Evolutionary conservation across 2,329 filamentous ascomycete species (phyloP).

Genomic region (Monosporascus sp.): DNA sequence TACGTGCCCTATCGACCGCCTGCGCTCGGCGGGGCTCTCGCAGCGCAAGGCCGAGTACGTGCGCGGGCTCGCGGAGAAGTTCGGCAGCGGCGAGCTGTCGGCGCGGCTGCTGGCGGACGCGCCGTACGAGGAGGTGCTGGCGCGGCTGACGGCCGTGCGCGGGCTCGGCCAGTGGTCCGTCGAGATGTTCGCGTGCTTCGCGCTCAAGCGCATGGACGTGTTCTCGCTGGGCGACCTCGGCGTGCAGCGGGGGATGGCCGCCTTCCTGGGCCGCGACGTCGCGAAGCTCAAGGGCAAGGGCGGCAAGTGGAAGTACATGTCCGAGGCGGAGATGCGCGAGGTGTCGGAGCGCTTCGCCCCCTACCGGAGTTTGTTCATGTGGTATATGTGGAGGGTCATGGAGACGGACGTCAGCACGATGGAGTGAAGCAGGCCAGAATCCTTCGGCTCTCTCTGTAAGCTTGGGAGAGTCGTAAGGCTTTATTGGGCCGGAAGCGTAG

Average conservation of each 20-base stretch:
- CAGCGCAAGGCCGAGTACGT: conserved; percentile 97
- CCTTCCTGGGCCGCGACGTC: conserved; percentile 77
- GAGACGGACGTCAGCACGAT: conserved; percentile 68
- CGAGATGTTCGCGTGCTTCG: conserved; percentile 97
- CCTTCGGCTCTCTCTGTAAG: no score
- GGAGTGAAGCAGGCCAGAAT: conserved; percentile 29
- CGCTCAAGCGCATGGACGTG: conserved; percentile 89
- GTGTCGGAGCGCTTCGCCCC: conserved; percentile 75
- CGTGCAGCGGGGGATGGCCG: conserved; percentile 91
- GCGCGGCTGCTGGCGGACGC: conserved; percentile 72
- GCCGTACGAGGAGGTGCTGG: conserved; percentile 79
- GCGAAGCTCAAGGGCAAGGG: conserved; percentile 64
- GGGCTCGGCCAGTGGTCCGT: conserved; percentile 88
- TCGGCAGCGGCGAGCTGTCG: conserved; percentile 67
- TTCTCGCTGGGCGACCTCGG: conserved; percentile 90
- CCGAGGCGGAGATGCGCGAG: conserved; percentile 85
- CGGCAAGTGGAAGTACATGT: conserved; percentile 98
- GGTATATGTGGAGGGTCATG: conserved; percentile 93
- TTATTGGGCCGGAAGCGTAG: no score
- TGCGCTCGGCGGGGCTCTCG: conserved; percentile 83
- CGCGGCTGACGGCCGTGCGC: conserved; percentile 76
- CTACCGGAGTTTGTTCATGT: conserved; percentile 93
- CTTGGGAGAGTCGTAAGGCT: no score
- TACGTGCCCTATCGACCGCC: conserved; percentile 53
- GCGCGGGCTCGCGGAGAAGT: conserved; percentile 77